Evolutionary conservation across 2,329 filamentous ascomycete species (phyloP).

Genomic region (Ophioceras dolichostomum): DNA sequence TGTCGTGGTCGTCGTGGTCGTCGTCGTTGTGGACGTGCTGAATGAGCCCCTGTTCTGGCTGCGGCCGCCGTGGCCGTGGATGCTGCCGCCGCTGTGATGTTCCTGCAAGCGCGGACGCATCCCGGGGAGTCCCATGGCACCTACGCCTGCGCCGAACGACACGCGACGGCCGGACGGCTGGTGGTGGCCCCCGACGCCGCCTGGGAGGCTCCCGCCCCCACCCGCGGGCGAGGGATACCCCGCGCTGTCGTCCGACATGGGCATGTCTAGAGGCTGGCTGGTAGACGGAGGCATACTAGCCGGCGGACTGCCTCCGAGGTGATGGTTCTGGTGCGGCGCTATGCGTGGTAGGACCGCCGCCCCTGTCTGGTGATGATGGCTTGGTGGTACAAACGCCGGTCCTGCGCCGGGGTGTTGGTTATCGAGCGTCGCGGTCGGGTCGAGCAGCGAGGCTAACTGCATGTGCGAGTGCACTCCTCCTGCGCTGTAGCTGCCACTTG

Average conservation of each 20-base stretch:
- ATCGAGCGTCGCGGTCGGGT: conserved; percentile 4
- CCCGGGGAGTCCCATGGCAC: no score
- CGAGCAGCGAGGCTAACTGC: conserved; percentile 9
- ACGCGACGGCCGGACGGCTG: no score
- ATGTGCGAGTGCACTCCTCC: conserved; percentile 3
- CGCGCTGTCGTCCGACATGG: conserved; percentile 15
- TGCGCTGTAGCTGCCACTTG: neutral
- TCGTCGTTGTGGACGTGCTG: conserved; percentile 5
- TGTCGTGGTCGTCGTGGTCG: neutral
- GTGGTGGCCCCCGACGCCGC: conserved; percentile 3
- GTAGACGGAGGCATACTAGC: neutral
- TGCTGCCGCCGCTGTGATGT: neutral
- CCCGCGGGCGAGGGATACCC: conserved; percentile 16
- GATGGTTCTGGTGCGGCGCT: conserved; percentile 1
- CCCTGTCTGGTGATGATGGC: neutral
- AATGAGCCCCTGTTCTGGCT: conserved; percentile 7
- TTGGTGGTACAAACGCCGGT: neutral
- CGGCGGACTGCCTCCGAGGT: conserved; percentile 4
- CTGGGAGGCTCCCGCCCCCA: neutral
- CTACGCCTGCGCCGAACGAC: neutral
- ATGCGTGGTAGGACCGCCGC: neutral
- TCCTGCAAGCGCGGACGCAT: neutral
- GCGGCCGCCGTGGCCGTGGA: neutral
- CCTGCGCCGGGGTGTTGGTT: neutral
- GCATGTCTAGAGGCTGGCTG: no score